Percentiles rank a stretch among this genome's conserved stretches.
Evolutionary conservation across 257 asterid genomes (phyloP).

Genomic region (Solanum corneliomulleri): DNA sequence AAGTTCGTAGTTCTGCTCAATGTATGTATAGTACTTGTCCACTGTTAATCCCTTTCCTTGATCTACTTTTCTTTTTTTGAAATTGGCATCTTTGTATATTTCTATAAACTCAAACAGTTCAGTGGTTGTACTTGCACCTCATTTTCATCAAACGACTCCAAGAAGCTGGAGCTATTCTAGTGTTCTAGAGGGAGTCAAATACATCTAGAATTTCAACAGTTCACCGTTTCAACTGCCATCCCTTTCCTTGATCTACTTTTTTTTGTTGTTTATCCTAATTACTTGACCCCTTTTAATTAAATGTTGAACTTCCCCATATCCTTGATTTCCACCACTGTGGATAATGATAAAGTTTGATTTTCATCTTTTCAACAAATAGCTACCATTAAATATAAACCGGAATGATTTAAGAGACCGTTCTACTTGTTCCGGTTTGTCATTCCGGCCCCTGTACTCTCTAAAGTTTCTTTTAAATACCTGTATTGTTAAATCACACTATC

Average conservation of each 20-base stretch:
- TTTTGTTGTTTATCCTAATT: not conserved
- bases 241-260: not conserved
- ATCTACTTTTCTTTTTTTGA: not conserved
- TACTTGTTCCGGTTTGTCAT: not conserved
- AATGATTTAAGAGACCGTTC: not conserved
- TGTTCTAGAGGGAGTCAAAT: not conserved
- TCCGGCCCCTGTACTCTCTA: not conserved
- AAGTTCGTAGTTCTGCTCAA: not conserved
- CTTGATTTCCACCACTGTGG: not conserved
- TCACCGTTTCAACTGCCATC: not conserved
- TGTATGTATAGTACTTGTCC: not conserved
- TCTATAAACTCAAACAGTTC: not conserved
- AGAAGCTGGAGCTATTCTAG: not conserved
- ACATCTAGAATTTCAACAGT: not conserved
- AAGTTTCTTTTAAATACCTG: not conserved
- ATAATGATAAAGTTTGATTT: not conserved
- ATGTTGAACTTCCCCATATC: not conserved
- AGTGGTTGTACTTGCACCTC: not conserved
- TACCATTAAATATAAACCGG: not conserved
- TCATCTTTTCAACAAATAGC: not conserved
- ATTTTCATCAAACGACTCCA: not conserved
- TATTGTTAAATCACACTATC: not conserved
- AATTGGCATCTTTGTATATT: not conserved
- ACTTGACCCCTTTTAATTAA: not conserved
- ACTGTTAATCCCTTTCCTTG: not conserved